Evolutionary conservation across 148 eudicot genomes (phyloP).

Genomic region (Fagopyrum homotropicum): DNA sequence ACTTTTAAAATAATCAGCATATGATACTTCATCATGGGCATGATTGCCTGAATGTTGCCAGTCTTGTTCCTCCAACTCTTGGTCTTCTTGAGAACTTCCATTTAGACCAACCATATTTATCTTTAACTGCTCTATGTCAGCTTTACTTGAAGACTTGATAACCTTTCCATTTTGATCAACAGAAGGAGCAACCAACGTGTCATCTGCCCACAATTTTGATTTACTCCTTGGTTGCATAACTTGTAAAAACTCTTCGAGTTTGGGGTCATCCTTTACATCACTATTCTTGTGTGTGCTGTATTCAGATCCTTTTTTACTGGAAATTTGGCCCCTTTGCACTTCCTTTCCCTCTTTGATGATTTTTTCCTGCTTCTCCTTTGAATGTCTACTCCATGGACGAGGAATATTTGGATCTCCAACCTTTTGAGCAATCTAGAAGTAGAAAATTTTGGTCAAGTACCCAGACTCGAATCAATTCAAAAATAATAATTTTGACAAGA

Average conservation of each 20-base stretch:
- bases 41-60: conserved; percentile 20
- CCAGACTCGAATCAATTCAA: not conserved
- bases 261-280: conserved; percentile 40
- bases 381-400: conserved; percentile 85
- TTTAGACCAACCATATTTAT: conserved; percentile 21
- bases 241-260: conserved; percentile 63
- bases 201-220: conserved; percentile 88
- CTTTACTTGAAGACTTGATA: conserved; percentile 11
- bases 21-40: conserved; percentile 43
- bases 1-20: conserved; percentile 80
- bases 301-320: conserved; percentile 10
- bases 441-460: not conserved
- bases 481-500: not conserved
- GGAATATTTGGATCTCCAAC: conserved; percentile 80
- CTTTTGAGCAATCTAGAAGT: conserved; percentile 61
- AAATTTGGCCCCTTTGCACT: conserved; percentile 17
- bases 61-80: conserved; percentile 20
- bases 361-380: conserved; percentile 49
- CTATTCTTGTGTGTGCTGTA: conserved; percentile 22
- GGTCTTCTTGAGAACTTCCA: conserved; percentile 22
- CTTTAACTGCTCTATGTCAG: not conserved
- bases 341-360: conserved; percentile 28
- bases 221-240: conserved; percentile 72
- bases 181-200: conserved; percentile 36
- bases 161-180: conserved; percentile 23